These are phyloP conservation scores for Tulasnella sp. DNA, from an alignment of 768 basidiomycete species.

Conservation along the genomic window DNA sequence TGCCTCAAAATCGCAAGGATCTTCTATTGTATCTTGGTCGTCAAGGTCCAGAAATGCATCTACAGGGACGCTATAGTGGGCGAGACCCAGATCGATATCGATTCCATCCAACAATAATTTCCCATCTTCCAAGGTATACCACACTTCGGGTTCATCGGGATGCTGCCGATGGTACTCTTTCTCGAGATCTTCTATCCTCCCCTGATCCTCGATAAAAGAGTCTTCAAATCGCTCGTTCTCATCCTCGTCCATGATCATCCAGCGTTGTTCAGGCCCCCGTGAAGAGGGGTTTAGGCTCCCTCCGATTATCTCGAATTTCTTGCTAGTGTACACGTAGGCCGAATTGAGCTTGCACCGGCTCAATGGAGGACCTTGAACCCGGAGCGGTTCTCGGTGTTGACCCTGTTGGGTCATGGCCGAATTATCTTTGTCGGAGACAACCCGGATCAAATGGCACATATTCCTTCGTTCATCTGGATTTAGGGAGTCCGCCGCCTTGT, in stretches of 20 bases:
- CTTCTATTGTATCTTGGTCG: not conserved
- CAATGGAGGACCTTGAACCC: not conserved
- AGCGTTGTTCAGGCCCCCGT: not conserved
- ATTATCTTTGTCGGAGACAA: not conserved
- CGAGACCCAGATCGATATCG: not conserved
- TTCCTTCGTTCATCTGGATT: not conserved
- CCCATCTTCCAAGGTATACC: not conserved
- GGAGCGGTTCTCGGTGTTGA: not conserved
- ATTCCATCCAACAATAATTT: not conserved
- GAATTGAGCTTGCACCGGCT: not conserved
- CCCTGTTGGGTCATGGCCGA: not conserved
- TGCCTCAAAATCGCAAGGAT: not conserved
- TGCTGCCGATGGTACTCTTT: not conserved
- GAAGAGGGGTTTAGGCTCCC: not conserved
- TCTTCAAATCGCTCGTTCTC: not conserved
- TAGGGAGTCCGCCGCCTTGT: not conserved
- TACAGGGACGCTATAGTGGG: not conserved
- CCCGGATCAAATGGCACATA: not conserved
- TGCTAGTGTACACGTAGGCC: not conserved
- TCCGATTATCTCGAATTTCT: not conserved
- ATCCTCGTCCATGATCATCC: not conserved
- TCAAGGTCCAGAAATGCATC: not conserved
- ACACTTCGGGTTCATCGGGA: not conserved
- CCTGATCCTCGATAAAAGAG: not conserved
- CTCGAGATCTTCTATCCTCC: not conserved